These are phyloP conservation scores for Colletotrichum sp. DNA, from an alignment of 2,329 filamentous ascomycete genomes.

Conservation along the genomic window DNA sequence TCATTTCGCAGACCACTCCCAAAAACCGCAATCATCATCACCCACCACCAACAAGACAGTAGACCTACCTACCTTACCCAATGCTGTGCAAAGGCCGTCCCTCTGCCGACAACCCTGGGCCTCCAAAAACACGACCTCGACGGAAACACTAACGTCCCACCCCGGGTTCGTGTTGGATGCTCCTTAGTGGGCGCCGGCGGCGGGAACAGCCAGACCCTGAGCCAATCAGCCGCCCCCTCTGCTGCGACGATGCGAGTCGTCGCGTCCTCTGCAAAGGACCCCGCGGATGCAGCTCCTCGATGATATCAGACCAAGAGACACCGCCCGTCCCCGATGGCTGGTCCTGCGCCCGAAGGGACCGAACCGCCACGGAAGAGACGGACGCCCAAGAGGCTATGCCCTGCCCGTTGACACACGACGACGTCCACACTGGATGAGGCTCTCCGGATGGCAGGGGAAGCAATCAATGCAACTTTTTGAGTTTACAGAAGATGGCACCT, in stretches of 20 bases:
- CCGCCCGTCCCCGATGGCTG: not conserved
- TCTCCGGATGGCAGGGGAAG: not conserved
- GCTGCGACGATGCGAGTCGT: not conserved
- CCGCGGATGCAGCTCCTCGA: not conserved
- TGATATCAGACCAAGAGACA: conserved; percentile 7
- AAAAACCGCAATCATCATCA: not conserved
- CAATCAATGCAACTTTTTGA: not conserved
- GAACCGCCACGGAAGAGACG: not conserved
- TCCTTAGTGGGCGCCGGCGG: conserved; percentile 5
- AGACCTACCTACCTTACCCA: not conserved
- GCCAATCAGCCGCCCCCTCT: not conserved
- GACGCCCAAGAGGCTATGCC: not conserved
- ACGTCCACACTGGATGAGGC: not conserved
- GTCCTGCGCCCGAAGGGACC: not conserved
- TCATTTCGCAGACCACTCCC: not conserved
- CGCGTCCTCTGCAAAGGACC: not conserved
- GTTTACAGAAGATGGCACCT: not conserved
- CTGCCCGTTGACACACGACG: not conserved
- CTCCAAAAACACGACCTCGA: not conserved
- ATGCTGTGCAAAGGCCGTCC: not conserved
- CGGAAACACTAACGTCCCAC: not conserved
- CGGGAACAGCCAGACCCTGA: not conserved
- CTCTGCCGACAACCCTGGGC: not conserved
- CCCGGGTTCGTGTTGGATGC: conserved; percentile 7
- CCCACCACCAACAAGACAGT: not conserved